Conservation (phyloP, 768 basidiomycete species). For the Lactarius akahatsu region DNA sequence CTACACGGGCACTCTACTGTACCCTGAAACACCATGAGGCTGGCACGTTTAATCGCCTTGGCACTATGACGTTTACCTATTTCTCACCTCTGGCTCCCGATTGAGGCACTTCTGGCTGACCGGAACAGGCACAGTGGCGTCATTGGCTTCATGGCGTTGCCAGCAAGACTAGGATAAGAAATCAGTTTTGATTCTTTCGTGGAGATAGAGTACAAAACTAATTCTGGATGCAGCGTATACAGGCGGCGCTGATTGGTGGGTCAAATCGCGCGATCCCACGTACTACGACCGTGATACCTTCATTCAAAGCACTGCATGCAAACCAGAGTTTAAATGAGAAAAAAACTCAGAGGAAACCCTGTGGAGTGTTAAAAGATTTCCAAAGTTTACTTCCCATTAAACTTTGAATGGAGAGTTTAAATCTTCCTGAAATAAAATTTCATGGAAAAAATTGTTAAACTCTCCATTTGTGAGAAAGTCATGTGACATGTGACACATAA, state of each 20-base stretch:
- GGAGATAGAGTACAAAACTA: neutral
- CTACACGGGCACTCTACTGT: neutral
- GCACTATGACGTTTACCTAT: neutral
- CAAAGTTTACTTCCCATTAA: too few species aligned
- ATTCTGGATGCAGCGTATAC: neutral
- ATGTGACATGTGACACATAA: too few species aligned
- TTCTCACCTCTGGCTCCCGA: neutral
- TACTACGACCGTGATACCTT: neutral
- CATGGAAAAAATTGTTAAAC: too few species aligned
- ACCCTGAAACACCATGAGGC: neutral
- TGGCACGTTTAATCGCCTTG: neutral
- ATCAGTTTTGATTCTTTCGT: neutral
- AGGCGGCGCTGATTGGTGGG: neutral
- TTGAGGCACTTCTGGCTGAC: neutral
- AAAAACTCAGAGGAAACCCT: too few species aligned
- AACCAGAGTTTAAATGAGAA: too few species aligned
- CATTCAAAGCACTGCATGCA: too few species aligned
- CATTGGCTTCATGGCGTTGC: neutral
- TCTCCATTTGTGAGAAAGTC: too few species aligned
- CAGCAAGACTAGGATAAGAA: neutral
- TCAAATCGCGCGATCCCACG: neutral
- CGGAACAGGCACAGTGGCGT: neutral
- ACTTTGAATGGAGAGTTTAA: too few species aligned
- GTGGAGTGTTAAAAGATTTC: too few species aligned
- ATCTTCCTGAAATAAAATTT: too few species aligned